Conservation (phyloP, 768 basidiomycete genomes). For the Mycena olivaceomarginata region DNA sequence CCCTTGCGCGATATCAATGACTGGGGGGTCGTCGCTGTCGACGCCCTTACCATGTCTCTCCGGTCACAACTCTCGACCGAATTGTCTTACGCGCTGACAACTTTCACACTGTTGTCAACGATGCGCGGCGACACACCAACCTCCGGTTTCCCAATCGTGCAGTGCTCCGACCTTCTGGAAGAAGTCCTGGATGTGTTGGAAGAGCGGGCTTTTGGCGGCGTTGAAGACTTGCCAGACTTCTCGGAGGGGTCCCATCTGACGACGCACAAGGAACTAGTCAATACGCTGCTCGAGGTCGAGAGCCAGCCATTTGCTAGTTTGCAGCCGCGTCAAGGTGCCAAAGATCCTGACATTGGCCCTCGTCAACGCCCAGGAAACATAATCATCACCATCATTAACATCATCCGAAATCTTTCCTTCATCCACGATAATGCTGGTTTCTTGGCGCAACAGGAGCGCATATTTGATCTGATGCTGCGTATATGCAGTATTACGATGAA, state of each 20-base stretch:
- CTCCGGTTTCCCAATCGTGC: constrained; percentile 84
- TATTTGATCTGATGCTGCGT: constrained; percentile 81
- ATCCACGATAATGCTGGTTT: constrained; percentile 81
- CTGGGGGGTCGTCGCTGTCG: constrained; percentile 93
- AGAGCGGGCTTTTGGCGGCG: constrained; percentile 82
- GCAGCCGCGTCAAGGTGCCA: constrained; percentile 66
- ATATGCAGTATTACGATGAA: constrained; percentile 72
- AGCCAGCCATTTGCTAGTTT: constrained; percentile 77
- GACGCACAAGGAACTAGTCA: constrained; percentile 82
- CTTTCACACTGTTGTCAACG: constrained; percentile 87
- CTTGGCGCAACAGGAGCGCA: constrained; percentile 78
- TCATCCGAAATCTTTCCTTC: constrained; percentile 92
- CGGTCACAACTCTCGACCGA: constrained; percentile 91
- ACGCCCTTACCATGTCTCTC: constrained; percentile 94
- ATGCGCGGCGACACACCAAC: constrained; percentile 81
- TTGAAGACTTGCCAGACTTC: constrained; percentile 55
- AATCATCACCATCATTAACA: constrained; percentile 82
- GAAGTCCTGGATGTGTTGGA: constrained; percentile 92
- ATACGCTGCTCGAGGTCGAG: constrained; percentile 74
- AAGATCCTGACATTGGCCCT: constrained; percentile 71
- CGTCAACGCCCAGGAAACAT: constrained; percentile 82
- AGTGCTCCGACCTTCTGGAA: constrained; percentile 88
- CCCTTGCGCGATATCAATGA: constrained; percentile 85
- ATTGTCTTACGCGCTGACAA: constrained; percentile 92
- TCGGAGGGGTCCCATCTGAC: constrained; percentile 62